A percentile compares a stretch with the other conserved stretches of the same genome.
phyloP scores from a whole-genome alignment of 1,284 basidiomycete species.

The Mycosarcoma maydis region DNA sequence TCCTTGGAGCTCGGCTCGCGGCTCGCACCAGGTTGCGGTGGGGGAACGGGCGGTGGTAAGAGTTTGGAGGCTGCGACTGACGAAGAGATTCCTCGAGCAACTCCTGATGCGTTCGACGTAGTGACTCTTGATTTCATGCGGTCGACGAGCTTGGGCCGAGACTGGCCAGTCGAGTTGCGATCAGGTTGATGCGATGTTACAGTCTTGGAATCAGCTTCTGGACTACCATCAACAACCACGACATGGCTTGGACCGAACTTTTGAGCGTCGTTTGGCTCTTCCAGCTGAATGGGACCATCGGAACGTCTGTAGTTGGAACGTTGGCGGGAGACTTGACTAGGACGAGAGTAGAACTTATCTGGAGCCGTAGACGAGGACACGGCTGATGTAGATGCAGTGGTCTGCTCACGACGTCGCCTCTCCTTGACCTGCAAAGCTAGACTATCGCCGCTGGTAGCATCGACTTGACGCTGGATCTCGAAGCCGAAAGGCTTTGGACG shows the following conservation, averaged over 20 bases:
- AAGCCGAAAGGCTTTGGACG: background rate
- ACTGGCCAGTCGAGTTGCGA: background rate
- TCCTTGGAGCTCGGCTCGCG: background rate
- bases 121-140: slow-evolving; percentile 12
- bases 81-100: background rate
- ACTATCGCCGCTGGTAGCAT: background rate
- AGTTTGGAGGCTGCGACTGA: background rate
- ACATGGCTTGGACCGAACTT: background rate
- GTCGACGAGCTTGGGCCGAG: slow-evolving; percentile 1
- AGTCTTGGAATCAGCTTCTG: background rate
- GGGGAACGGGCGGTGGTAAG: background rate
- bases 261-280: slow-evolving; percentile 4
- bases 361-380: slow-evolving; percentile 1
- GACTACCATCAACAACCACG: background rate
- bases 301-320: background rate
- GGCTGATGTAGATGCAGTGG: background rate
- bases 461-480: background rate
- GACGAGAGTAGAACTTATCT: slow-evolving; percentile 1
- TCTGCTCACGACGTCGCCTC: background rate
- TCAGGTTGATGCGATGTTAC: background rate
- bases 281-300: slow-evolving; percentile 9
- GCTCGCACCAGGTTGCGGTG: background rate
- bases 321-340: background rate
- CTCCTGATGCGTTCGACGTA: background rate
- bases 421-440: slow-evolving; percentile 25